Percentiles rank a stretch among this genome's conserved stretches.
phyloP scores from a whole-genome alignment of 495 filamentous ascomycete genomes.

The Cladorrhinum samala region DNA sequence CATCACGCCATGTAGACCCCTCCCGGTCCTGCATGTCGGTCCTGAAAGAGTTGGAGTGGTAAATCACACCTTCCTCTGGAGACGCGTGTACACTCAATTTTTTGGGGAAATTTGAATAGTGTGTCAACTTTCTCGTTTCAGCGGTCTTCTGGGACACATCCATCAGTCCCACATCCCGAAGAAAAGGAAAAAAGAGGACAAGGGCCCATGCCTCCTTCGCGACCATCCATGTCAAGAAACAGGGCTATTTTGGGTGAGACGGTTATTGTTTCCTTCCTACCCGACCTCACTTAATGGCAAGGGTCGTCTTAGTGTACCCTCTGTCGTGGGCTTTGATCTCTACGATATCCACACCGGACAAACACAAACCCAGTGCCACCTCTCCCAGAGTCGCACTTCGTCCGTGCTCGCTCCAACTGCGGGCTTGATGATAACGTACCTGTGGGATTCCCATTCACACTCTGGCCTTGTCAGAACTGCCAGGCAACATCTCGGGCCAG shows the following conservation, averaged over 20 bases:
- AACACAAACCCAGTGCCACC: too few relatives aligned
- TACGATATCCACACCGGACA: not conserved
- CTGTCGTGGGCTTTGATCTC: not conserved
- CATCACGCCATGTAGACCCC: slow-evolving; percentile 1
- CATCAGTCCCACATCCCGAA: slow-evolving; percentile 6
- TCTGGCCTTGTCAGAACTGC: not conserved
- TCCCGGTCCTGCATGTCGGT: not conserved
- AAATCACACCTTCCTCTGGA: too few relatives aligned
- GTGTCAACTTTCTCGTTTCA: not conserved
- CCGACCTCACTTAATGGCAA: not conserved
- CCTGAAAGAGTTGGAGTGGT: not conserved
- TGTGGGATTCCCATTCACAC: not conserved
- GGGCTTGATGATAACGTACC: not conserved
- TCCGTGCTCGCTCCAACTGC: not conserved
- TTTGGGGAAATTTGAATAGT: not conserved
- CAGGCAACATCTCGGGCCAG: not conserved
- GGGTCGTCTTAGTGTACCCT: not conserved
- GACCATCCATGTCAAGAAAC: not conserved
- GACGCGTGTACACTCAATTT: not conserved
- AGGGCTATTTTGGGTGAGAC: slow-evolving; percentile 8
- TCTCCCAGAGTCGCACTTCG: not conserved
- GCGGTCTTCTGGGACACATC: not conserved
- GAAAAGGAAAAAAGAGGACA: not conserved
- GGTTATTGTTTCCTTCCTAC: slow-evolving; percentile 6
- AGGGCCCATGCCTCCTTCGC: not conserved